phyloP scores from a whole-genome alignment of 176 grass and related monocot species.

The Areca catechu region DNA sequence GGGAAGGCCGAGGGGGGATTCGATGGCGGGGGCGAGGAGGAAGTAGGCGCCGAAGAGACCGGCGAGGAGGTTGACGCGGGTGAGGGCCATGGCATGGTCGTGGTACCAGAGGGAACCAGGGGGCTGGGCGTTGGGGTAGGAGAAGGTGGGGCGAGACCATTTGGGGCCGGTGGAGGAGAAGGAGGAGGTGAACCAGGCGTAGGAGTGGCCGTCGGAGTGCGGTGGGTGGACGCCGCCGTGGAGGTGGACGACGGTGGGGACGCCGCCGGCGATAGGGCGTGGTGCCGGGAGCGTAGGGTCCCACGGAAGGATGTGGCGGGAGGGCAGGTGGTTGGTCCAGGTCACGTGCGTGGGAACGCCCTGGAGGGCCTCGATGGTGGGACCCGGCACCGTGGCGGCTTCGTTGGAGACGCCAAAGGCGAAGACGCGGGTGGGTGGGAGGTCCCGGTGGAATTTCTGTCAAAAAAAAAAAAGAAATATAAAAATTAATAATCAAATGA shows the following conservation, averaged over 20 bases:
- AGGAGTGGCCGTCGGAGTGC: slow-evolving; percentile 54
- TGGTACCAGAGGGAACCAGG: slow-evolving; percentile 74
- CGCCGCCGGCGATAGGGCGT: slow-evolving; percentile 11
- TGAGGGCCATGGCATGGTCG: slow-evolving; percentile 69
- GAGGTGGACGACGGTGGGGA: slow-evolving; percentile 73
- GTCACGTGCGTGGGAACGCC: slow-evolving; percentile 46
- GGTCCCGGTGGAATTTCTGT: slow-evolving; percentile 83
- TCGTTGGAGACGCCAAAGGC: slow-evolving; percentile 39
- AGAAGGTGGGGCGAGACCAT: slow-evolving; percentile 27
- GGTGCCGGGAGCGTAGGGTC: slow-evolving; percentile 28
- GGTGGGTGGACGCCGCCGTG: slow-evolving; percentile 82
- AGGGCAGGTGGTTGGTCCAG: slow-evolving; percentile 62
- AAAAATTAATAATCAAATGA: background rate
- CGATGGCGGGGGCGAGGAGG: slow-evolving; percentile 15
- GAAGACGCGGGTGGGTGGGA: slow-evolving; percentile 49
- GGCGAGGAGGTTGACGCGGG: slow-evolving; percentile 66
- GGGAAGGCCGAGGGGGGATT: slow-evolving; percentile 29
- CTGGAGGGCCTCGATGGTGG: slow-evolving; percentile 55
- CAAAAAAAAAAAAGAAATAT: background rate
- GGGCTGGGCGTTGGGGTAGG: slow-evolving; percentile 58
- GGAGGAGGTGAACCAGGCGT: slow-evolving; percentile 61
- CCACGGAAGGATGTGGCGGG: slow-evolving; percentile 49
- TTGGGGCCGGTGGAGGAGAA: slow-evolving; percentile 25
- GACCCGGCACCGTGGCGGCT: slow-evolving; percentile 43
- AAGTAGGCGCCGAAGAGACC: slow-evolving; percentile 60